These are phyloP conservation scores for Leavenworthia alabamica DNA, from an alignment of 345 rosid species.

Conservation along the genomic window DNA sequence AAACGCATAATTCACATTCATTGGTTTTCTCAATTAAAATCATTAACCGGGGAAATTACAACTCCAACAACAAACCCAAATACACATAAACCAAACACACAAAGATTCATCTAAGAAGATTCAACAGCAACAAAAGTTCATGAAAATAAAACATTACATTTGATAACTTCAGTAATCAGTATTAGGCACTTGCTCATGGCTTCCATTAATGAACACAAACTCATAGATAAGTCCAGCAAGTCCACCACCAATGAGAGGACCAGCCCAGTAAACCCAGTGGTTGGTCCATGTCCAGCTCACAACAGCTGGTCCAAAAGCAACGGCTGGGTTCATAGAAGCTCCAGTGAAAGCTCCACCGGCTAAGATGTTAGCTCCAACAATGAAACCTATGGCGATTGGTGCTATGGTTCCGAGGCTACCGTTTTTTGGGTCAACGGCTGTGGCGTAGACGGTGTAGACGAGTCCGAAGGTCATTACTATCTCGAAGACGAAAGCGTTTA, in stretches of 20 bases:
- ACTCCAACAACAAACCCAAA: conserved; percentile 24
- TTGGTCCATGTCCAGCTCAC: conserved; percentile 83
- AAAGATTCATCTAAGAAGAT: conserved; percentile 16
- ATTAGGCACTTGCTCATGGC: conserved; percentile 63
- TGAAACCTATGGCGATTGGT: conserved; percentile 85
- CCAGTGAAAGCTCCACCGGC: conserved; percentile 87
- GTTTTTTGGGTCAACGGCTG: conserved; percentile 85
- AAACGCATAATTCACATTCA: background rate
- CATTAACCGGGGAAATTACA: conserved; percentile 1
- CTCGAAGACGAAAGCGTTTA: conserved; percentile 79
- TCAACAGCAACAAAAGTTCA: conserved; percentile 16
- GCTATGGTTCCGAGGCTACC: conserved; percentile 67
- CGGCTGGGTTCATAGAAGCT: conserved; percentile 97
- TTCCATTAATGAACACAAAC: conserved; percentile 44
- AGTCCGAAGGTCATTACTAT: conserved; percentile 93
- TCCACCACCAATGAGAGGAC: conserved; percentile 87
- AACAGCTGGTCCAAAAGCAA: conserved; percentile 86
- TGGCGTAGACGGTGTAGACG: conserved; percentile 88
- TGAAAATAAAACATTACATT: background rate
- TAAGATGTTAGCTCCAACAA: conserved; percentile 84
- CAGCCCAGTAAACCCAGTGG: conserved; percentile 97
- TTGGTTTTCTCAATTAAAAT: conserved; percentile 9
- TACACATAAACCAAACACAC: too few species aligned
- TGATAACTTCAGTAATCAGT: conserved; percentile 48
- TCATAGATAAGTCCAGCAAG: conserved; percentile 77